A percentile compares a stretch with the other conserved stretches of the same genome.
Evolutionary conservation across 2,329 filamentous ascomycete genomes (phyloP).

Genomic region (Aspergillus caelatus): DNA sequence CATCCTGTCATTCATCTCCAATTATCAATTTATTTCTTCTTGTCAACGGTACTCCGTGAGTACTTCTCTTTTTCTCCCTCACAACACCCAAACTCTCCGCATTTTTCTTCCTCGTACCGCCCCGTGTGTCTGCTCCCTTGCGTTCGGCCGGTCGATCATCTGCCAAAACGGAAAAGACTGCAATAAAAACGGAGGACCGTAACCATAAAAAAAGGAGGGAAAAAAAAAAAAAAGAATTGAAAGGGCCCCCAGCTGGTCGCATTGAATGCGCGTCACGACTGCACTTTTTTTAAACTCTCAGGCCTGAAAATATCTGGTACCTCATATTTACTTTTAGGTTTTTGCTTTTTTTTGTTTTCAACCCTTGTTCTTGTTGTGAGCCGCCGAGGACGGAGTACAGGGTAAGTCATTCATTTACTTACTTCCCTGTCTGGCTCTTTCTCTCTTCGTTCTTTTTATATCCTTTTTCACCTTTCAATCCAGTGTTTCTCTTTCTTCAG

Average conservation of each 20-base stretch:
- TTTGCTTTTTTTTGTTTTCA: neutral
- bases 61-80: neutral
- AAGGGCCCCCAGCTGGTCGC: slow-evolving; percentile 16
- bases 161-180: slow-evolving; percentile 18
- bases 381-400: slow-evolving; percentile 7
- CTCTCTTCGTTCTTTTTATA: slow-evolving; percentile 9
- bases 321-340: slow-evolving; percentile 2
- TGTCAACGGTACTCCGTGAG: neutral
- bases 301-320: neutral
- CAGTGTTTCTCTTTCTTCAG: slow-evolving; percentile 6
- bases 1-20: slow-evolving; percentile 5
- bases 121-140: slow-evolving; percentile 20
- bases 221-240: slow-evolving; percentile 9
- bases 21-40: neutral
- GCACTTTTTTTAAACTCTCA: neutral
- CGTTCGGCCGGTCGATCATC: slow-evolving; percentile 25
- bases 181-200: neutral
- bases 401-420: slow-evolving; percentile 5
- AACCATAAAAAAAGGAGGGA: neutral
- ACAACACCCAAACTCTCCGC: neutral
- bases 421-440: neutral
- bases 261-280: slow-evolving; percentile 11
- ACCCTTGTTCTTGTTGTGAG: neutral
- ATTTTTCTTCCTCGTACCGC: slow-evolving; percentile 4
- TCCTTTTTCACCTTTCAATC: slow-evolving; percentile 2